Conservation (phyloP, 2,329 filamentous ascomycete genomes). For the Graphilbum sp. region DNA sequence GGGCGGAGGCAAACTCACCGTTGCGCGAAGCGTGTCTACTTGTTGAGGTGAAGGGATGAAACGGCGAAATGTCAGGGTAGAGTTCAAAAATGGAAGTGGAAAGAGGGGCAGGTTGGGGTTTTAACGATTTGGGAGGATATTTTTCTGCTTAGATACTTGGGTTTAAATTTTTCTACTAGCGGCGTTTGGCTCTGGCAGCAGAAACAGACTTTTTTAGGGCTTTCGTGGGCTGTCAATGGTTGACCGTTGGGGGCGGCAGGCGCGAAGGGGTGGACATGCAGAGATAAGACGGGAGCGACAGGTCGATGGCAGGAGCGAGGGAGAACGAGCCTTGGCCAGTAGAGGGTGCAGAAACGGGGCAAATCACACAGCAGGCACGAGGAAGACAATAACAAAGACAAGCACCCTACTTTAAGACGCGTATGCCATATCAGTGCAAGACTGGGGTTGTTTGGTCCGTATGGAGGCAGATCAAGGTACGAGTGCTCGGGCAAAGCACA, state of each 20-base stretch:
- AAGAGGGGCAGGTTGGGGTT: not conserved
- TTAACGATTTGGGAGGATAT: not conserved
- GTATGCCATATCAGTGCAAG: too few species aligned
- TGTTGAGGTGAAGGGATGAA: not conserved
- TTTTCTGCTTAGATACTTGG: not conserved
- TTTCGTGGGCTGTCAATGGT: too few species aligned
- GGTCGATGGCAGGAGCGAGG: not conserved
- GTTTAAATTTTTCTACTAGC: not conserved
- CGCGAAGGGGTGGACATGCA: not conserved
- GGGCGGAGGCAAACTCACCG: too few species aligned
- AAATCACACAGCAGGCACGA: too few species aligned
- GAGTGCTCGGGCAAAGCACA: too few species aligned
- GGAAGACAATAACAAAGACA: not conserved
- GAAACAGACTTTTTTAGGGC: conserved; percentile 1
- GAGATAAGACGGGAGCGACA: not conserved
- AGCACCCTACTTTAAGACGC: not conserved
- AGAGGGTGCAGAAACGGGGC: too few species aligned
- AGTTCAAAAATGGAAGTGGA: not conserved
- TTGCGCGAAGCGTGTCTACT: too few species aligned
- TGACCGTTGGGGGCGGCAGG: not conserved
- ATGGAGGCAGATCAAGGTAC: too few species aligned
- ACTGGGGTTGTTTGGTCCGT: too few species aligned
- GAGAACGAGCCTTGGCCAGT: too few species aligned
- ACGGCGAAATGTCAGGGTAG: not conserved
- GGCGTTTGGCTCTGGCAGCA: not conserved